These are phyloP conservation scores for Capsicum rhomboideum DNA, from an alignment of 257 asterid species.

Conservation along the genomic window DNA sequence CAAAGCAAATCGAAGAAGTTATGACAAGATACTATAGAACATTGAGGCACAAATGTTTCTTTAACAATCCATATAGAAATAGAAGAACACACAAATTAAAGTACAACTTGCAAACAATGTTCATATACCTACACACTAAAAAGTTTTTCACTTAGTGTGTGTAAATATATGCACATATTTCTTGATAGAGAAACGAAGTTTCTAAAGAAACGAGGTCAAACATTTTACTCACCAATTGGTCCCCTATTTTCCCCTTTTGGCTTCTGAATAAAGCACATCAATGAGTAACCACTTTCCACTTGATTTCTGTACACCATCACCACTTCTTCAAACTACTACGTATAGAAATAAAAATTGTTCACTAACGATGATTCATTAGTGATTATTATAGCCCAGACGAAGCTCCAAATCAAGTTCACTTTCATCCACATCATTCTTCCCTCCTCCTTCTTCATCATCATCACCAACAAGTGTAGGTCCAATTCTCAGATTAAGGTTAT, in stretches of 20 bases:
- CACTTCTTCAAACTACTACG: background rate
- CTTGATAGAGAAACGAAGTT: background rate
- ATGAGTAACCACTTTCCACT: background rate
- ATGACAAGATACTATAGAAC: background rate
- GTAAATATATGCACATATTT: background rate
- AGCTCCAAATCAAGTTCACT: constrained; percentile 81
- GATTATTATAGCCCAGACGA: constrained; percentile 54
- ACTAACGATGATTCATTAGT: background rate
- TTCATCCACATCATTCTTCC: constrained; percentile 17
- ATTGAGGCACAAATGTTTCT: background rate
- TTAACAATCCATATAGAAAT: background rate
- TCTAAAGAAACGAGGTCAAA: background rate
- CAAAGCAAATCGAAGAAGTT: background rate
- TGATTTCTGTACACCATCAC: background rate
- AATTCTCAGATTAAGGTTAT: constrained; percentile 28
- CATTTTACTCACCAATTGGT: background rate
- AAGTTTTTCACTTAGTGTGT: background rate
- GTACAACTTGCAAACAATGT: background rate
- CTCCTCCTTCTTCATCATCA: constrained; percentile 1
- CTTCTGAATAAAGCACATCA: background rate
- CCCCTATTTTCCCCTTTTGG: background rate
- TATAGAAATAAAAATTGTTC: background rate
- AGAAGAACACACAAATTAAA: background rate
- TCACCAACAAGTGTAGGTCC: constrained; percentile 22
- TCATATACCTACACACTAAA: background rate